Evolutionary conservation across 1,139 yeast genomes (phyloP), one percentile per base, ranked within the genome.

Genomic region (Lipomyces yarrowii): DNA sequence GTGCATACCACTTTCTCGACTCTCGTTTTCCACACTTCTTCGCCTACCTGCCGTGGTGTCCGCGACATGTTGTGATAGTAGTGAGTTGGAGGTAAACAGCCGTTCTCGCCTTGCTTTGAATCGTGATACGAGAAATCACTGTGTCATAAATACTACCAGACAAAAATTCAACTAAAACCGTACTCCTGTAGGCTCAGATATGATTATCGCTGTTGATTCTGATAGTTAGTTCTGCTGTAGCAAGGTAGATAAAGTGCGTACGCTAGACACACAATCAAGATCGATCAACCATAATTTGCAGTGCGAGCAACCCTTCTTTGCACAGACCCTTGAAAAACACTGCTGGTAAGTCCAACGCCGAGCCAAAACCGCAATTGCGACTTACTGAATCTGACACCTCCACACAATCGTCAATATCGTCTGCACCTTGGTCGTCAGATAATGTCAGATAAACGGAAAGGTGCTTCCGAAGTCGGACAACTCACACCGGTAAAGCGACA

Each of bases 1-100:
- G 21, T 55, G 84, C 89, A 61, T 81, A 86, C 90, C 67, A 94
- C 89, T 78, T 94, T 94, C 73, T 91, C 97, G 57, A 90, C 90
- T 71, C 86, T 86, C 74, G 87, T 89, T 78, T 91, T 91, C 98
- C 98, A 94, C 65, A 92, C 86, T 66, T 93, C 98, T 68, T 94
- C 99, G 39, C 96, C 96, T 21, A 87, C 79, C 54, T 85, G 80
- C 73, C 86, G 84, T 37, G 81, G 76, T 5, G 83, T 76, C 72
- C 83, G 86, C 11, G 67, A 59, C 64, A 60, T 60, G 15, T 42
- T n/a, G 48, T 42, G 48, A 42, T n/a, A 15, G 48, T 42, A 18
- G 48, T 37, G 4, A 5, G 15, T 37, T 37, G 42, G 42, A 13
- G n/a, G 15, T 37, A 37, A 11, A 37, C 15, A 11, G 42, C 2